phyloP scores from a whole-genome alignment of 2,329 filamentous ascomycete species.

The Daldinia sp. region DNA sequence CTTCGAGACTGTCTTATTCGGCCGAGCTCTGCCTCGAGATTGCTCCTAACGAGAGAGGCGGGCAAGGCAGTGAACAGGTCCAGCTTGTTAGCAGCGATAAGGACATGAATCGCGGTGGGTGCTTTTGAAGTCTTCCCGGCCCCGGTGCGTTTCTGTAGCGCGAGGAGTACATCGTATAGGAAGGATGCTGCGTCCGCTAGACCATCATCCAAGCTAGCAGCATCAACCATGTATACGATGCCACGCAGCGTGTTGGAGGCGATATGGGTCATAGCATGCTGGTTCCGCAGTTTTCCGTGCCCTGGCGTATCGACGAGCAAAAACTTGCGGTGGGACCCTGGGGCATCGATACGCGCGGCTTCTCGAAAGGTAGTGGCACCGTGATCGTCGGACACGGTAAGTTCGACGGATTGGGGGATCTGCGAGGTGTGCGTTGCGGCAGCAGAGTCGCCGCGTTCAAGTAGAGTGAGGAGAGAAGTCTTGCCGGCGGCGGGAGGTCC shows the following conservation, averaged over 20 bases:
- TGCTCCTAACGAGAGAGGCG: slow-evolving; percentile 76
- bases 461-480: slow-evolving; percentile 84
- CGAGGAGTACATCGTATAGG: slow-evolving; percentile 88
- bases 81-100: slow-evolving; percentile 94
- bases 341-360: slow-evolving; percentile 66
- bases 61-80: slow-evolving; percentile 95
- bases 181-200: slow-evolving; percentile 83
- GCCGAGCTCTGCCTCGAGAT: slow-evolving; percentile 83
- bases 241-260: slow-evolving; percentile 57
- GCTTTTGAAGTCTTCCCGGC: slow-evolving; percentile 67
- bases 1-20: slow-evolving; percentile 81
- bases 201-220: slow-evolving; percentile 72
- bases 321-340: slow-evolving; percentile 74
- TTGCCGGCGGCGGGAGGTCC: slow-evolving; percentile 89
- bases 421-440: slow-evolving; percentile 69
- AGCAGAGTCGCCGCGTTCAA: slow-evolving; percentile 65
- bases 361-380: slow-evolving; percentile 61
- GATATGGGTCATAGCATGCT: slow-evolving; percentile 67
- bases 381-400: slow-evolving; percentile 63
- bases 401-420: slow-evolving; percentile 63
- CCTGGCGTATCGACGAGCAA: slow-evolving; percentile 90
- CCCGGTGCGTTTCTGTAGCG: slow-evolving; percentile 79
- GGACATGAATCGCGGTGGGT: slow-evolving; percentile 73
- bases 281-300: slow-evolving; percentile 89
- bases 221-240: slow-evolving; percentile 90